Base-by-base conservation (phyloP, 164 flowering plant species). In the Houttuynia cordata region DNA sequence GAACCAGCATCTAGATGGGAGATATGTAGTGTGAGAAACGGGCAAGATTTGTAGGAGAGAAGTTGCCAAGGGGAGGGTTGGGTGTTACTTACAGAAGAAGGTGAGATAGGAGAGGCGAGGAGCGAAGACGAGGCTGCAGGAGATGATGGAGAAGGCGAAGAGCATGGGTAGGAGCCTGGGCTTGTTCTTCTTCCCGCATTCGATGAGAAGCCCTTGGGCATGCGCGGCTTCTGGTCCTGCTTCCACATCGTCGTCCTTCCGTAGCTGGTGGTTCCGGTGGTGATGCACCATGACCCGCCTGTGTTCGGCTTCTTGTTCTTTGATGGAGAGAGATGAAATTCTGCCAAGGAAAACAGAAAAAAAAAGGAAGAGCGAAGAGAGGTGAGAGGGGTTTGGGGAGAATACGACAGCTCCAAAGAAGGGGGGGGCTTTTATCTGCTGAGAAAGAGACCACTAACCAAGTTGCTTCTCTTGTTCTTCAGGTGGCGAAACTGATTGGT, bases 111-210 rank as follows among this genome's bases (percentile, higher is more conserved):
- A 73, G 61, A 82, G 62, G 23, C 67, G 76, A 66, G 85, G 76
- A 1, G 73, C 71, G 30, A 85, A 68, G 47, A 83, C 25, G 13
- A 86, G 65, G 70, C 68, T 39, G 70, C 81, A 85, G 62, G 79
- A 84, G 39, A 85, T 62, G 56, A 88, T 56, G 64, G 85, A 76
- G 53, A 71, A 74, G 57, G 84, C 68, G 41, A 80, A 63, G 39
- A 88, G 71, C 57, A 86, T 62, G 68, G 64, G 79, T 13, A 85
- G 34, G 64, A 86, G 75, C 68, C 76, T 83, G 53, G 88, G 80
- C 59, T 70, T 83, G 40, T 72, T 64, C 70, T 67, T 83, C 68
- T 53, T 67, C 21, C 66, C 70, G 60, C 73, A 73, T 10, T 74
- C 76, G 18, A 76, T 13, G 19, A 61, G 51, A 57, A 77, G 57